Evolutionary conservation across 176 grass and related monocot genomes (phyloP).

Genomic region (Dactylis glomerata): DNA sequence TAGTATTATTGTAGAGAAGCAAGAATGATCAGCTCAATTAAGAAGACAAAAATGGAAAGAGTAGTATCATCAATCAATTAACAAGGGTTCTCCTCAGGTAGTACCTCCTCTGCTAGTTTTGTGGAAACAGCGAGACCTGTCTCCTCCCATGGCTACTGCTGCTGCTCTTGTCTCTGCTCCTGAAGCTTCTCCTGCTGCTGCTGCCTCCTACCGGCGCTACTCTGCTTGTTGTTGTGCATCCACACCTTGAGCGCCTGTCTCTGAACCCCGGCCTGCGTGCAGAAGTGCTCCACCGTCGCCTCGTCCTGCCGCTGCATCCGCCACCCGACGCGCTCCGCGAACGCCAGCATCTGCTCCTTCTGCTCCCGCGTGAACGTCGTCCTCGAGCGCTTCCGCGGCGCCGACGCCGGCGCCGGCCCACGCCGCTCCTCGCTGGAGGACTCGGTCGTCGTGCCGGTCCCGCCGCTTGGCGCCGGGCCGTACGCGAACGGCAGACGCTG

Average conservation of each 20-base stretch:
- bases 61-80: too few relatives aligned
- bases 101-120: not conserved
- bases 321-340: slow-evolving; percentile 58
- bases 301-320: slow-evolving; percentile 60
- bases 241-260: slow-evolving; percentile 84
- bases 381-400: slow-evolving; percentile 43
- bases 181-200: slow-evolving; percentile 24
- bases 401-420: not conserved
- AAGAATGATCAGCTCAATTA: not conserved
- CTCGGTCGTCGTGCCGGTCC: slow-evolving; percentile 35
- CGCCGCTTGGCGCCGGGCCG: slow-evolving; percentile 5
- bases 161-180: slow-evolving; percentile 3
- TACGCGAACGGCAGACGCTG: slow-evolving; percentile 6
- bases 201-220: slow-evolving; percentile 24
- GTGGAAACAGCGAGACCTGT: not conserved
- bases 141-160: slow-evolving; percentile 16
- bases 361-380: slow-evolving; percentile 71
- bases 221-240: slow-evolving; percentile 99
- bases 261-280: slow-evolving; percentile 44
- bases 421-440: slow-evolving; percentile 52
- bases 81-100: not conserved
- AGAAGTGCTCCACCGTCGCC: slow-evolving; percentile 45
- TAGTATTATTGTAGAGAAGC: not conserved
- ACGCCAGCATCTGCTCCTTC: slow-evolving; percentile 62
- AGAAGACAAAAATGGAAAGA: not conserved